Evolutionary conservation across 2,329 filamentous ascomycete genomes (phyloP).

Genomic region (Mollisiaceae sp.): DNA sequence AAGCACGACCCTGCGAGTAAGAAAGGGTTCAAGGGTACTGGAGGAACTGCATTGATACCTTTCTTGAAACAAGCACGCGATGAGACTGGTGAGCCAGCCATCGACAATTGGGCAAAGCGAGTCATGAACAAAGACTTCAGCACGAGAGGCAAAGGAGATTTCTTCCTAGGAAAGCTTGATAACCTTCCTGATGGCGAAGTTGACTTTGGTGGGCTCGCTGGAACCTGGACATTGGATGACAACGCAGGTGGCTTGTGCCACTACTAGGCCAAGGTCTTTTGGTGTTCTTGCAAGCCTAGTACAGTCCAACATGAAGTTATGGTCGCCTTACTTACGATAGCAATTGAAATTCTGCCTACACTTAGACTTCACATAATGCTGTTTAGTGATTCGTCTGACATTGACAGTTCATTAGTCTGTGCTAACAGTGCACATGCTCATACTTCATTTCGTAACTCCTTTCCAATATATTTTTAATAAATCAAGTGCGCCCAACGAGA

Average conservation of each 20-base stretch:
- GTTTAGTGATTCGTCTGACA: too few species aligned
- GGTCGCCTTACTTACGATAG: too few species aligned
- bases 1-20: constrained; percentile 46
- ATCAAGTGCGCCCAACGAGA: too few species aligned
- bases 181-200: constrained; percentile 46
- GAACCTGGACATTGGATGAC: constrained; percentile 88
- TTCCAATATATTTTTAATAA: too few species aligned
- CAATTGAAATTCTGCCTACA: too few species aligned
- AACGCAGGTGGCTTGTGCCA: constrained; percentile 62
- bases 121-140: constrained; percentile 44
- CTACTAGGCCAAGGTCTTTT: constrained; percentile 31
- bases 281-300: background rate
- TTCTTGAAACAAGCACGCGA: constrained; percentile 97
- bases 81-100: constrained; percentile 91
- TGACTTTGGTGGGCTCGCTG: constrained; percentile 72
- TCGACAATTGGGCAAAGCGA: constrained; percentile 64
- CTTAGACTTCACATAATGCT: too few species aligned
- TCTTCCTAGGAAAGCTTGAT: constrained; percentile 61
- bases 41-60: constrained; percentile 90
- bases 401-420: too few species aligned
- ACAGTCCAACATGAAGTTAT: too few species aligned
- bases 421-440: too few species aligned
- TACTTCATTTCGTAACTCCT: too few species aligned
- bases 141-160: constrained; percentile 54
- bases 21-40: constrained; percentile 81